These are phyloP conservation scores for Davidsoniella virescens DNA, from an alignment of 2,329 filamentous ascomycete genomes.

Conservation along the genomic window DNA sequence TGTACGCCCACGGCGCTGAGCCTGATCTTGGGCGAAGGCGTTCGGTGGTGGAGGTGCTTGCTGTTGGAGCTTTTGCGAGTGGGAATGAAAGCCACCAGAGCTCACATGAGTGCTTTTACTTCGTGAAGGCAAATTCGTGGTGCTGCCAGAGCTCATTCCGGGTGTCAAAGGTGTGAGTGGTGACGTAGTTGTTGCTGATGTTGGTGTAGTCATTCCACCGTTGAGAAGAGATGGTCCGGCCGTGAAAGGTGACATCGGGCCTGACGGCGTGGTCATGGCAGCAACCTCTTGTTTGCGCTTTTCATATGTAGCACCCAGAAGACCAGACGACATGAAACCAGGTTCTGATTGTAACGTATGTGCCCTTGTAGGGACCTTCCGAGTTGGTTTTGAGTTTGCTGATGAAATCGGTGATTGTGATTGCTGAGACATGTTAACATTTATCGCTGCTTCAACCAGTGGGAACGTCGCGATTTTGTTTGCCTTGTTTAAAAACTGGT, in stretches of 20 bases:
- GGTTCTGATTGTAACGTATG: constrained; percentile 17
- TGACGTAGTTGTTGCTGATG: background rate
- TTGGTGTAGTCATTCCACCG: constrained; percentile 15
- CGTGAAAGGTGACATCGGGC: constrained; percentile 28
- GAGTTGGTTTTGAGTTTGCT: background rate
- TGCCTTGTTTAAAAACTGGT: constrained; percentile 1
- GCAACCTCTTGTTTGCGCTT: constrained; percentile 26
- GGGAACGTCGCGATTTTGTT: constrained; percentile 3
- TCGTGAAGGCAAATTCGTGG: background rate
- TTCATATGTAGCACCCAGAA: constrained; percentile 34
- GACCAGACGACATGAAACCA: constrained; percentile 33
- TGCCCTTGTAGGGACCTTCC: background rate
- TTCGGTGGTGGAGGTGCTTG: constrained; percentile 2
- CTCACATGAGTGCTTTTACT: constrained; percentile 4
- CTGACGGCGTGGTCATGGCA: constrained; percentile 8
- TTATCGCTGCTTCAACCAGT: constrained; percentile 4
- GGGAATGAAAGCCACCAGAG: constrained; percentile 6
- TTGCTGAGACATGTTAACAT: constrained; percentile 2
- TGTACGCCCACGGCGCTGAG: constrained; percentile 7
- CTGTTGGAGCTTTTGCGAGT: constrained; percentile 6
- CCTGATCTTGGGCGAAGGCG: constrained; percentile 10
- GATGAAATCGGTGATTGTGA: background rate
- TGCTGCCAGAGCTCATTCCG: background rate
- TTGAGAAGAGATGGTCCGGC: constrained; percentile 42
- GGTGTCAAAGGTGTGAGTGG: background rate